phyloP scores from a whole-genome alignment of 768 basidiomycete genomes.

The Mycena latifolia region DNA sequence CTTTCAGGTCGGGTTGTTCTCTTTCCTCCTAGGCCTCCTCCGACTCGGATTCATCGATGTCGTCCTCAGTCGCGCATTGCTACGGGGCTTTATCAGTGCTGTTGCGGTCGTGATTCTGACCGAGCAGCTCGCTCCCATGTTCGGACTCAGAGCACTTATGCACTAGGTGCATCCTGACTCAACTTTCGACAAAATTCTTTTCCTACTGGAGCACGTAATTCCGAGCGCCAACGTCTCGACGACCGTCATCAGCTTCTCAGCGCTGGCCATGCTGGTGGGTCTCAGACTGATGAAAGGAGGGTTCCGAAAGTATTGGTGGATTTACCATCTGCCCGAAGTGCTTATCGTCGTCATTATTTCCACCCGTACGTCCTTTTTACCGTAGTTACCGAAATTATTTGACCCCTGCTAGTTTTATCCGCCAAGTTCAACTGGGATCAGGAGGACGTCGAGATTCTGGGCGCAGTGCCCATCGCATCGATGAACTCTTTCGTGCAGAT shows the following conservation, averaged over 20 bases:
- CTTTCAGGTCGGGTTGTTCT: constrained; percentile 82
- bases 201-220: no score
- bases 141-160: constrained; percentile 76
- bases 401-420: constrained; percentile 81
- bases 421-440: constrained; percentile 78
- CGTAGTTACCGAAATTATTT: no score
- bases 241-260: constrained; percentile 34
- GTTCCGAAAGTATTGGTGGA: constrained; percentile 73
- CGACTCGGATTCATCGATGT: constrained; percentile 95
- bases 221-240: no score
- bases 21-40: constrained; percentile 88
- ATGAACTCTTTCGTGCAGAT: constrained; percentile 74
- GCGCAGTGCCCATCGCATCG: constrained; percentile 76
- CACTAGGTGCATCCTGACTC: constrained; percentile 64
- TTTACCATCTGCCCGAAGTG: constrained; percentile 91
- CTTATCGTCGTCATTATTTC: constrained; percentile 75
- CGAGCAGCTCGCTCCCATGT: constrained; percentile 91
- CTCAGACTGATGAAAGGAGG: constrained; percentile 68
- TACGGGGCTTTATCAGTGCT: constrained; percentile 90
- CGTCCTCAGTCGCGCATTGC: constrained; percentile 87
- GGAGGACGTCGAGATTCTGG: constrained; percentile 87
- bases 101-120: constrained; percentile 89
- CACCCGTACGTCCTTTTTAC: no score
- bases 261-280: constrained; percentile 75
- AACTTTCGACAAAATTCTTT: no score